These are phyloP conservation scores for Chytriomyces hyalinus DNA, from an alignment of 192 early-diverging fungal species.

Conservation along the genomic window DNA sequence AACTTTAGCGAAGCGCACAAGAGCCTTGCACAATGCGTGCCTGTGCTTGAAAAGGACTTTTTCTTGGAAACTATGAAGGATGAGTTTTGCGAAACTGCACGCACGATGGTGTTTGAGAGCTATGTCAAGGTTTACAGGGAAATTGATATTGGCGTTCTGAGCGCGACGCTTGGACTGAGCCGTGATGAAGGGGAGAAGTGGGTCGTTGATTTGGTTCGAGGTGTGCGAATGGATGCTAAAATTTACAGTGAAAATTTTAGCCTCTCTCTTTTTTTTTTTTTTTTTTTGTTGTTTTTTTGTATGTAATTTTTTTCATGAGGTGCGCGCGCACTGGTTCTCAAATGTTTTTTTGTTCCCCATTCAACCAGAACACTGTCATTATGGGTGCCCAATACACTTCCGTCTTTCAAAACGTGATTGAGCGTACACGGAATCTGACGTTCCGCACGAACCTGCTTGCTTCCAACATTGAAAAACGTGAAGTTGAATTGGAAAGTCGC, in stretches of 20 bases:
- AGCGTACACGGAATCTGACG: constrained; percentile 87
- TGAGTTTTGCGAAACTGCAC: constrained; percentile 94
- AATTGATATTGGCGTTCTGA: constrained; percentile 87
- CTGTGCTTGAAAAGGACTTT: constrained; percentile 86
- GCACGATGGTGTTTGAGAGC: constrained; percentile 93
- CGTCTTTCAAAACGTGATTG: constrained; percentile 94
- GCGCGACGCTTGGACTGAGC: constrained; percentile 81
- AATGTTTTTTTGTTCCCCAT: no score
- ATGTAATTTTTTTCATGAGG: no score
- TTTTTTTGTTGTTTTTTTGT: no score
- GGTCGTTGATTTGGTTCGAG: constrained; percentile 96
- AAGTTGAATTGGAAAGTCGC: constrained; percentile 52
- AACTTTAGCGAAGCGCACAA: constrained; percentile 91
- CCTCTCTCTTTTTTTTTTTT: no score
- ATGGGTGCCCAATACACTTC: constrained; percentile 89
- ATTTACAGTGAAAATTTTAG: constrained; percentile 83
- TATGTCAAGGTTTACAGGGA: constrained; percentile 97
- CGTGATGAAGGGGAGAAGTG: constrained; percentile 94
- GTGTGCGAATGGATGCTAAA: constrained; percentile 96
- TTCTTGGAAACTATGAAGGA: constrained; percentile 87
- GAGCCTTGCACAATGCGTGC: constrained; percentile 87
- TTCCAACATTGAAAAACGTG: constrained; percentile 89
- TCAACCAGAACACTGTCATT: constrained; percentile 78
- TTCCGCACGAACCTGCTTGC: constrained; percentile 90
- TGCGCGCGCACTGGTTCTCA: no score